Evolutionary conservation across 768 basidiomycete genomes (phyloP).

Genomic region (Pulveroboletus frians): DNA sequence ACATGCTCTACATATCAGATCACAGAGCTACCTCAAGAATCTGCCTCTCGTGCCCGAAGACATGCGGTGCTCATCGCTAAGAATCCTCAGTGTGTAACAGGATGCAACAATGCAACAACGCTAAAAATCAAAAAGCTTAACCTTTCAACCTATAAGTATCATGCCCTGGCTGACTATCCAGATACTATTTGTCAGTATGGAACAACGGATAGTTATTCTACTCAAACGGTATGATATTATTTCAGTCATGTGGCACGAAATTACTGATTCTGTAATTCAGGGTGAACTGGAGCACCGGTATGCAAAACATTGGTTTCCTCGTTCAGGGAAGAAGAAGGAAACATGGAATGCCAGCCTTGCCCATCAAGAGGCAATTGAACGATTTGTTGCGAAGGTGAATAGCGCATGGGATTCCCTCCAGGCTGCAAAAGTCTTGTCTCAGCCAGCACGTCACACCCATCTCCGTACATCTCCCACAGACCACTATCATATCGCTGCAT

Average conservation of each 20-base stretch:
- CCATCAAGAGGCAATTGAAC: not conserved
- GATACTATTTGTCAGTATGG: conserved; percentile 19
- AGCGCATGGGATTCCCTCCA: not conserved
- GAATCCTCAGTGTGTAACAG: not conserved
- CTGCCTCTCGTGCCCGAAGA: not conserved
- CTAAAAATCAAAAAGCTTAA: conserved; percentile 10
- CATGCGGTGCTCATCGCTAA: not conserved
- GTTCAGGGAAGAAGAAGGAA: not conserved
- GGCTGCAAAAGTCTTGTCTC: not conserved
- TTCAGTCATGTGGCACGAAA: too few relatives aligned
- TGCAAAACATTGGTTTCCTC: conserved; percentile 33
- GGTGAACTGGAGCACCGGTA: conserved; percentile 35
- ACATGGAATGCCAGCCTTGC: not conserved
- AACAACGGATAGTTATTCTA: conserved; percentile 35
- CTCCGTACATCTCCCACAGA: not conserved
- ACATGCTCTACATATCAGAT: too few relatives aligned
- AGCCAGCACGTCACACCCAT: not conserved
- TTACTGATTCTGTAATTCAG: conserved; percentile 12
- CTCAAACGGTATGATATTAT: conserved; percentile 13
- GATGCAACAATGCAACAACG: rapidly evolving
- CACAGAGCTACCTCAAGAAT: too few relatives aligned
- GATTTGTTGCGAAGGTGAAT: not conserved
- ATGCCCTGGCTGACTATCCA: conserved; percentile 13
- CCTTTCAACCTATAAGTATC: conserved; percentile 13
- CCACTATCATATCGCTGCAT: not conserved